Evolutionary conservation across 108 stramenopile genomes (phyloP).

Genomic region (Chaetoceros muelleri): DNA sequence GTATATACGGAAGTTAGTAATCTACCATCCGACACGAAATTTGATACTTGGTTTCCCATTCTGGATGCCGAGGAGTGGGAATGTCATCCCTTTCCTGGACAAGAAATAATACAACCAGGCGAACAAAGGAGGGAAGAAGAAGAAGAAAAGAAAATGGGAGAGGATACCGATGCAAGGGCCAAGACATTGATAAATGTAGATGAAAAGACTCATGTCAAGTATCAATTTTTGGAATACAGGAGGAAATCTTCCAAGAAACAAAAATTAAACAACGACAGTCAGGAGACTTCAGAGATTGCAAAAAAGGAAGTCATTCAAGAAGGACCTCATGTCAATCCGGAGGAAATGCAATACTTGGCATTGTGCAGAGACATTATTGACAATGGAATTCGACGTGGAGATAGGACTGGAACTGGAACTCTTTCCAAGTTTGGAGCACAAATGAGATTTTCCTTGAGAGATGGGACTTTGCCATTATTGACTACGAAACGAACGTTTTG

Average conservation of each 20-base stretch:
- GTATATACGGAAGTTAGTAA: conserved; percentile 59
- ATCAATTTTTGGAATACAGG: conserved; percentile 50
- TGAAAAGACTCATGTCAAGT: conserved; percentile 39
- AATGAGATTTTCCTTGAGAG: conserved; percentile 90
- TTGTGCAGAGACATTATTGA: conserved; percentile 90
- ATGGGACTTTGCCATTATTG: conserved; percentile 87
- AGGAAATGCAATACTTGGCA: conserved; percentile 92
- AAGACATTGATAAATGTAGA: conserved; percentile 16
- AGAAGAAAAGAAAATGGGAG: conserved; percentile 8
- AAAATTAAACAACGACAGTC: conserved; percentile 6
- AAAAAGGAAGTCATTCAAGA: conserved; percentile 18
- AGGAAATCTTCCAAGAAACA: conserved; percentile 4
- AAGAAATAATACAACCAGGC: conserved; percentile 10
- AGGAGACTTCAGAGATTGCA: neutral
- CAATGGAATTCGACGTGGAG: conserved; percentile 84
- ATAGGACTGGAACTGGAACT: conserved; percentile 99
- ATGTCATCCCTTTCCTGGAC: conserved; percentile 17
- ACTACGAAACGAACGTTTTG: conserved; percentile 99
- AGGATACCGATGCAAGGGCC: neutral
- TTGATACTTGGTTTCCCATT: conserved; percentile 74
- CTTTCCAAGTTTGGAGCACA: conserved; percentile 95
- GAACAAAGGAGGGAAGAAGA: conserved; percentile 6
- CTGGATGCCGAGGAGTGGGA: conserved; percentile 42
- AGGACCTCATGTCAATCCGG: conserved; percentile 54
- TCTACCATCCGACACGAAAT: conserved; percentile 37